Conservation (phyloP, 2,329 filamentous ascomycete species). For the Venturia effusa region DNA sequence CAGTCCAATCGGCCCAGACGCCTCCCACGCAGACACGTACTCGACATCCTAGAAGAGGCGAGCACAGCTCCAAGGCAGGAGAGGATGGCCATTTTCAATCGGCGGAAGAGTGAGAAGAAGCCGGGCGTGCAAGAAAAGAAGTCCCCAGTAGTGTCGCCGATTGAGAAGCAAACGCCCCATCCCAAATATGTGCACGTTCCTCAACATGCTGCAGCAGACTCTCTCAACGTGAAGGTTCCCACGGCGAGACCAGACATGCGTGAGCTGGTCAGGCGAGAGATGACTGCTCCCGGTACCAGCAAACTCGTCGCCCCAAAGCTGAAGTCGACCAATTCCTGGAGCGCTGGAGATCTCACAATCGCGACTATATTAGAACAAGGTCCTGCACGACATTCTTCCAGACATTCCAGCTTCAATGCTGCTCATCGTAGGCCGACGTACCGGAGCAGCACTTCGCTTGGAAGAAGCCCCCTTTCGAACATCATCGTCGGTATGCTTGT, state of each 20-base stretch:
- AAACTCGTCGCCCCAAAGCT: not conserved
- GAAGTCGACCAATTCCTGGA: not conserved
- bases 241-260: not conserved
- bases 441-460: not conserved
- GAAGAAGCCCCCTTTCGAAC: not conserved
- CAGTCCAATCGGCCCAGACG: not conserved
- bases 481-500: not conserved
- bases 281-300: not conserved
- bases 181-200: not conserved
- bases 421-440: not conserved
- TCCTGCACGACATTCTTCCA: not conserved
- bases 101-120: not conserved
- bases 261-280: not conserved
- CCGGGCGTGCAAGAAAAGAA: not conserved
- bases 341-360: not conserved
- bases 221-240: not conserved
- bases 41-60: not conserved
- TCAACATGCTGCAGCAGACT: not conserved
- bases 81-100: not conserved
- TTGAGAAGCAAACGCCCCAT: not conserved
- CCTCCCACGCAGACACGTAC: not conserved
- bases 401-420: not conserved
- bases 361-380: not conserved
- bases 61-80: not conserved
- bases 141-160: not conserved